These are phyloP conservation scores for Abrus precatorius DNA, from an alignment of 306 rosid species.

Conservation along the genomic window DNA sequence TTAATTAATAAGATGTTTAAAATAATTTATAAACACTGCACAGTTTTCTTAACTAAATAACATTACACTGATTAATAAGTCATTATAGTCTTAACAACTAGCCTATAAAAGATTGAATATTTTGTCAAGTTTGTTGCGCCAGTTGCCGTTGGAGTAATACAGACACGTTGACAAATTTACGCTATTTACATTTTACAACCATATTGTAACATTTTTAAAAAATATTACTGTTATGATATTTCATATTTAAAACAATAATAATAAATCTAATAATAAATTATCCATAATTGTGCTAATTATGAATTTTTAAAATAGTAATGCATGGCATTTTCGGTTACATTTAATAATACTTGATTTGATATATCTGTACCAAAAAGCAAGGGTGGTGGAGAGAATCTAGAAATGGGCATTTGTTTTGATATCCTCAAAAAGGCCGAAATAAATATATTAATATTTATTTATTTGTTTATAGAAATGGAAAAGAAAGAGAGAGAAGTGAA, in stretches of 20 bases:
- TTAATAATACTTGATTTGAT: slow-evolving; percentile 50
- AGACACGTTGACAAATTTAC: not conserved
- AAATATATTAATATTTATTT: slow-evolving; percentile 22
- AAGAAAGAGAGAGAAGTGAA: slow-evolving; percentile 63
- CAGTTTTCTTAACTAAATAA: not conserved
- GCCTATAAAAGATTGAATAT: slow-evolving; percentile 35
- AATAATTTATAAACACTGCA: no score
- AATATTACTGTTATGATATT: no score
- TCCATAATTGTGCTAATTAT: no score
- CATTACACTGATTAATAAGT: slow-evolving; percentile 29
- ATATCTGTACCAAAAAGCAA: slow-evolving; percentile 63
- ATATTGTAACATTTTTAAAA: not conserved
- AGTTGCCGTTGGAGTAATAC: slow-evolving; percentile 47
- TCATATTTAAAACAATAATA: no score
- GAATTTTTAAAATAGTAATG: no score
- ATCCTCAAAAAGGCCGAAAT: slow-evolving; percentile 56
- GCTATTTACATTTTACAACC: not conserved
- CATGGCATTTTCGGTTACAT: not conserved
- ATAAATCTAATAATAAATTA: no score
- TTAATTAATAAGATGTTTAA: no score
- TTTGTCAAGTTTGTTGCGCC: slow-evolving; percentile 50
- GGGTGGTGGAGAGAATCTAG: slow-evolving; percentile 87
- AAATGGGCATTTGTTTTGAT: slow-evolving; percentile 67
- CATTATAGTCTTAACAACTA: slow-evolving; percentile 43
- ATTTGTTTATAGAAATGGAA: slow-evolving; percentile 36